Evolutionary conservation across 768 basidiomycete species (phyloP).

Genomic region (Mycena filopes): DNA sequence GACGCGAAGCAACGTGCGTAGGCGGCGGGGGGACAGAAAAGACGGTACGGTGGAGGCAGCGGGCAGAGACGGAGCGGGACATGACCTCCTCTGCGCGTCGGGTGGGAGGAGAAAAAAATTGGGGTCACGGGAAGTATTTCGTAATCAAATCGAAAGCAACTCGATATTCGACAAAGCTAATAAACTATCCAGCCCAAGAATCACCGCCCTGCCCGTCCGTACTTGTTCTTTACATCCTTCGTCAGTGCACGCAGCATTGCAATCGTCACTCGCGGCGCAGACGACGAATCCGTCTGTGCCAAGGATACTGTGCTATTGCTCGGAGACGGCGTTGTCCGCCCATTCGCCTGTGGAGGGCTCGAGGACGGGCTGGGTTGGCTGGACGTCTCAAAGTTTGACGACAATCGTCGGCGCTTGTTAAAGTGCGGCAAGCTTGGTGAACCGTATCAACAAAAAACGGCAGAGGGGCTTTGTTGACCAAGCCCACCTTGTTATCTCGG

Average conservation of each 20-base stretch:
- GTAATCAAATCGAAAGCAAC: conserved; percentile 11
- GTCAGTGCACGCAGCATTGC: conserved; percentile 75
- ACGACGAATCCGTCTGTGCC: conserved; percentile 41
- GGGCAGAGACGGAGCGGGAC: conserved; percentile 33
- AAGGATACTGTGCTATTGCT: conserved; percentile 57
- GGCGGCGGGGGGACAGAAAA: conserved; percentile 22
- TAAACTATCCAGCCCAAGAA: conserved; percentile 6
- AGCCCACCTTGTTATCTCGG: conserved; percentile 52
- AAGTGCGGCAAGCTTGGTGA: conserved; percentile 39
- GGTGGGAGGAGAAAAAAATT: conserved; percentile 11
- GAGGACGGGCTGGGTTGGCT: conserved; percentile 48
- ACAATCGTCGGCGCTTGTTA: conserved; percentile 57
- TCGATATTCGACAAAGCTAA: conserved; percentile 2
- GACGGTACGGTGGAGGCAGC: conserved; percentile 31
- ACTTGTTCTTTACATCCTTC: conserved; percentile 62
- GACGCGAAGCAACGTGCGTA: neutral
- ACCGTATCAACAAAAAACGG: conserved; percentile 25
- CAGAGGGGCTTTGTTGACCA: neutral
- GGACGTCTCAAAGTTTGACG: conserved; percentile 45
- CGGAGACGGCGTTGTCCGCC: conserved; percentile 55
- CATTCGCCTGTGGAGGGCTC: conserved; percentile 47
- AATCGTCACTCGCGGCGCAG: conserved; percentile 58
- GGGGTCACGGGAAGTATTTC: conserved; percentile 6
- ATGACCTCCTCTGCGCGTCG: conserved; percentile 24
- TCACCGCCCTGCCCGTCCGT: conserved; percentile 36